Conservation (phyloP, 179 eudicot genomes). For the Heliamphora pulchella region DNA sequence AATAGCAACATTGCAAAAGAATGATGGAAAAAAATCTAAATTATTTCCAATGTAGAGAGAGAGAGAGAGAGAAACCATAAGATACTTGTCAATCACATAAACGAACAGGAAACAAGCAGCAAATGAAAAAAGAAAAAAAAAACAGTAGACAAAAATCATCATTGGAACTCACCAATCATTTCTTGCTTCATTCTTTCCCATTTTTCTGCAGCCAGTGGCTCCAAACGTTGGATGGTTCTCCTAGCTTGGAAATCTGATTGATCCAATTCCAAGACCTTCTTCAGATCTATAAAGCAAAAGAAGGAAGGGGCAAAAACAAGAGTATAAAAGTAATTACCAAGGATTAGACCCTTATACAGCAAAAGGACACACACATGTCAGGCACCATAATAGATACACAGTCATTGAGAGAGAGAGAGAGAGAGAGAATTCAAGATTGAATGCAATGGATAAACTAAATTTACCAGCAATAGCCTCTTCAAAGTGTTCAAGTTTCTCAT, state of each 20-base stretch:
- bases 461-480: conserved; percentile 89
- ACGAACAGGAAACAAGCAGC: not conserved
- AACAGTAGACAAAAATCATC: not conserved
- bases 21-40: not conserved
- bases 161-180: conserved; percentile 65
- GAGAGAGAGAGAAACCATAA: not conserved
- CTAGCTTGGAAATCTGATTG: conserved; percentile 66
- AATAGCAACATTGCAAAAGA: not conserved
- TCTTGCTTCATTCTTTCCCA: conserved; percentile 94
- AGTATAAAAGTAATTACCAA: not conserved
- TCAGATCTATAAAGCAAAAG: conserved; percentile 45
- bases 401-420: not conserved
- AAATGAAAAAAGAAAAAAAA: not conserved
- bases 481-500: conserved; percentile 86
- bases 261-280: conserved; percentile 71
- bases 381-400: not conserved
- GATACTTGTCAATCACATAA: not conserved
- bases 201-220: conserved; percentile 88
- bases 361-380: not conserved
- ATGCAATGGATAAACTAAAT: not conserved
- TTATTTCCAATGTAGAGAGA: not conserved
- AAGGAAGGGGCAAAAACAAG: not conserved
- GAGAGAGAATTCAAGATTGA: not conserved
- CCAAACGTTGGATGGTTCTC: conserved; percentile 63
- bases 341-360: not conserved